A percentile compares a stretch with the other conserved stretches of the same genome.
phyloP scores from a whole-genome alignment of 169 alveolate genomes.

The Plasmodium vinckei region DNA sequence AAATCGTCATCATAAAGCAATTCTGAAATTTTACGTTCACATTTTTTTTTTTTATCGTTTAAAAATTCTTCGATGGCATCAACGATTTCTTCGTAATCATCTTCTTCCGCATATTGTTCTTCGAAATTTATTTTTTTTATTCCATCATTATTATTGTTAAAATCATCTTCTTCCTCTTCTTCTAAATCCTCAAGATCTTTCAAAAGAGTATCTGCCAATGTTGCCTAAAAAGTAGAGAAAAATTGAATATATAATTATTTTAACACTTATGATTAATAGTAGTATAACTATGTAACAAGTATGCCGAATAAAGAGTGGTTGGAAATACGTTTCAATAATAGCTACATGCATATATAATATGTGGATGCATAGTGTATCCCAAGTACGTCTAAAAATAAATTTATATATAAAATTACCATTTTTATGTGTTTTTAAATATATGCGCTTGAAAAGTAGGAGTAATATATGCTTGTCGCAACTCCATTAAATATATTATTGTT shows the following conservation, averaged over 20 bases:
- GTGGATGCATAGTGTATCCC: too few relatives aligned
- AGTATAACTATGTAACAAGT: too few relatives aligned
- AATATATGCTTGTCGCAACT: too few relatives aligned
- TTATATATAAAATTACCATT: too few relatives aligned
- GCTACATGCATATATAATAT: too few relatives aligned
- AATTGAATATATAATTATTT: background rate
- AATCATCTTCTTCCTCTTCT: constrained; percentile 57
- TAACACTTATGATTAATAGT: too few relatives aligned
- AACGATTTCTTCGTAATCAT: constrained; percentile 82
- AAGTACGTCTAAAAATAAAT: too few relatives aligned
- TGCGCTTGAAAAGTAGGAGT: too few relatives aligned
- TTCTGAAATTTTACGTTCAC: constrained; percentile 77
- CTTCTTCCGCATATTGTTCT: constrained; percentile 64
- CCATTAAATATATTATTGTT: too few relatives aligned
- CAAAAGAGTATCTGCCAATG: constrained; percentile 83
- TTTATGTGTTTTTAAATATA: too few relatives aligned
- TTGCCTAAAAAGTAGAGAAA: constrained; percentile 71
- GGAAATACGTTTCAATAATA: too few relatives aligned
- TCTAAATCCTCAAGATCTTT: constrained; percentile 85
- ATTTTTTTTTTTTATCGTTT: constrained; percentile 78
- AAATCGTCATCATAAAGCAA: constrained; percentile 20
- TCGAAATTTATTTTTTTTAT: constrained; percentile 12
- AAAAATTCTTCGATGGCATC: constrained; percentile 85
- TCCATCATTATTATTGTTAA: background rate
- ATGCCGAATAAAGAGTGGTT: too few relatives aligned